A percentile compares a stretch with the other conserved stretches of the same genome.
These are phyloP conservation scores for Lipomyces mesembrius DNA, from an alignment of 805 yeast species.

Conservation along the genomic window DNA sequence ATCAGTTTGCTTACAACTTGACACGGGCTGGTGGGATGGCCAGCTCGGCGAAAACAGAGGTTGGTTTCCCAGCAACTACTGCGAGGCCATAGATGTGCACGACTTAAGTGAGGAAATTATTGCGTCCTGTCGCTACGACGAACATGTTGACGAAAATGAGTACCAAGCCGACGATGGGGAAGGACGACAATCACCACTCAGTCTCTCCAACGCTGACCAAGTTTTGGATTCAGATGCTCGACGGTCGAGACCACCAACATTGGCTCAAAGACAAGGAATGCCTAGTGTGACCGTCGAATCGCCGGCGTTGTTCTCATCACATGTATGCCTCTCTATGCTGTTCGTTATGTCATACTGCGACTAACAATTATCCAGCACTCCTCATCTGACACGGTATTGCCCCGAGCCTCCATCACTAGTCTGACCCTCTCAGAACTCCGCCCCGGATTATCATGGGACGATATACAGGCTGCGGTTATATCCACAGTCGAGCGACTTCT, in stretches of 20 bases:
- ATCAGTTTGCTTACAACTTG: slow-evolving; percentile 47
- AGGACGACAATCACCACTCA: slow-evolving; percentile 6
- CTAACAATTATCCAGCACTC: not conserved
- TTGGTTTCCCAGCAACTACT: slow-evolving; percentile 54
- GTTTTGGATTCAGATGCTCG: not conserved
- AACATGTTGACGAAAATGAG: slow-evolving; percentile 9
- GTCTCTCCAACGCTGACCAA: slow-evolving; percentile 9
- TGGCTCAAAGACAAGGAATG: not conserved
- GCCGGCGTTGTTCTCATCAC: not conserved
- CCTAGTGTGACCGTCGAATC: not conserved
- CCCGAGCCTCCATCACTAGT: not conserved
- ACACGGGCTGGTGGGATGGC: slow-evolving; percentile 54
- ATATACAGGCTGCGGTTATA: slow-evolving; percentile 10
- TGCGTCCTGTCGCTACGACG: slow-evolving; percentile 4
- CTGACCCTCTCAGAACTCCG: not conserved
- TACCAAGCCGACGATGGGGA: slow-evolving; percentile 16
- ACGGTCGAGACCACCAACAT: not conserved
- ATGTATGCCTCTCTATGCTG: not conserved
- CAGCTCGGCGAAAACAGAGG: slow-evolving; percentile 49
- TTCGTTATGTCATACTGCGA: not conserved
- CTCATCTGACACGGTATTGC: not conserved
- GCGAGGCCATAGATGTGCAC: slow-evolving; percentile 47
- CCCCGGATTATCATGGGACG: slow-evolving; percentile 18
- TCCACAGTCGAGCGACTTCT: slow-evolving; percentile 12
- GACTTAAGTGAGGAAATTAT: slow-evolving; percentile 16